Base-by-base conservation (phyloP, 805 yeast species). In the Candida maltosa region DNA sequence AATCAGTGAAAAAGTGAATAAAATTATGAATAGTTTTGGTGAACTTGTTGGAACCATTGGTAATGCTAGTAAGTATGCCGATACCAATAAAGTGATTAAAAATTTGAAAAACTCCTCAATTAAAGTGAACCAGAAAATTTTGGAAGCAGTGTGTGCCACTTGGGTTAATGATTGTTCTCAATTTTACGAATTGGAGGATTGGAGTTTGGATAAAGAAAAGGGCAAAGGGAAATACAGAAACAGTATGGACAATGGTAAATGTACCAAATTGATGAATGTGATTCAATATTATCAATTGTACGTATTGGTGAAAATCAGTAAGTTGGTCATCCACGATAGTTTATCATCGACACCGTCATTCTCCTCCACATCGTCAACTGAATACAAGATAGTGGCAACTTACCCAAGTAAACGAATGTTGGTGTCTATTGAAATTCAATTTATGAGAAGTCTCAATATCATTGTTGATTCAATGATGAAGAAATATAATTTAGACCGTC, bases 101-200 rank as follows among this genome's bases (percentile, higher is more conserved):
- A 44, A 45, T 27, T 54, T 67, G 37, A 45, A 70, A 28, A 52
- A 44, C n/a, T 47, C 62, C 3, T 57, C 66, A 4, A 17, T 47
- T 8, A 44, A 52, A 14, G 56, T 63, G 12, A 65, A 60, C 38
- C 73, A 65, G 44, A 56, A 55, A 31, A 57, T 65, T 10, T 40
- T 66, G 34, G 72, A 67, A 45, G 70, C 69, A 1, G 45, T 58
- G 2, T 67, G 72, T 43, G 54, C 71, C 4, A 62, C 62, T 1
- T 67, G 72, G 72, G 65, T 66, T 4, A 67, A 67, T 39, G 73
- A 67, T 40, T 65, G 71, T 41, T 53, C 67, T 2, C 73, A 67
- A 39, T 60, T 67, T 26, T 64, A 61, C 42, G 71, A 65, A 32
- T 47, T 67, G n/a, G 72, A 67, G 37, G 55, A 52, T 27, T 67